These are phyloP conservation scores for Trichoderma reesei DNA, from an alignment of 495 filamentous ascomycete genomes.

Conservation along the genomic window DNA sequence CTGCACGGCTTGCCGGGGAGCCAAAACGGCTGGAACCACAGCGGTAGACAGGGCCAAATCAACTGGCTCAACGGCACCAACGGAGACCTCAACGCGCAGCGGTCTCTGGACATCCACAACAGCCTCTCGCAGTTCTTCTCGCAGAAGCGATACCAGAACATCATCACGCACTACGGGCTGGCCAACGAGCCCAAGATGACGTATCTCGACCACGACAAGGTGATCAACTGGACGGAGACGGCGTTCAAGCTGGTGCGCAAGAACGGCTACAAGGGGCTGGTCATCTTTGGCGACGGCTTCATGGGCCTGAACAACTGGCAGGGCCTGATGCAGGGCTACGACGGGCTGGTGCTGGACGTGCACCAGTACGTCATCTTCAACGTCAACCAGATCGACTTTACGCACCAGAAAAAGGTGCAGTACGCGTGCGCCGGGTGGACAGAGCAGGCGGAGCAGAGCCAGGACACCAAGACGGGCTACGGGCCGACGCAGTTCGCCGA, in stretches of 20 bases:
- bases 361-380: slow-evolving; percentile 95
- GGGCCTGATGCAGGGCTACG: slow-evolving; percentile 46
- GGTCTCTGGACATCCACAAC: slow-evolving; percentile 74
- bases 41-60: slow-evolving; percentile 60
- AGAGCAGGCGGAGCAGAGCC: slow-evolving; percentile 58
- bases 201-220: slow-evolving; percentile 41
- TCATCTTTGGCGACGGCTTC: slow-evolving; percentile 76
- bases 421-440: slow-evolving; percentile 86
- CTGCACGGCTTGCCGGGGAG: slow-evolving; percentile 77
- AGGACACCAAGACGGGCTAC: slow-evolving; percentile 69
- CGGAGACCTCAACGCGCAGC: slow-evolving; percentile 54
- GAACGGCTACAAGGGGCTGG: slow-evolving; percentile 58
- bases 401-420: slow-evolving; percentile 64
- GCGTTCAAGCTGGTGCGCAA: slow-evolving; percentile 56
- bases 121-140: slow-evolving; percentile 76
- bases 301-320: slow-evolving; percentile 74
- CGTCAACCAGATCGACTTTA: slow-evolving; percentile 57
- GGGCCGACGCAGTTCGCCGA: slow-evolving; percentile 96
- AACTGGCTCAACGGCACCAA: slow-evolving; percentile 71
- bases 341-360: slow-evolving; percentile 69
- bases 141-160: slow-evolving; percentile 74
- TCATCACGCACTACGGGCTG: slow-evolving; percentile 76
- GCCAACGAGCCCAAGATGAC: slow-evolving; percentile 85
- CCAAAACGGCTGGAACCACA: slow-evolving; percentile 89
- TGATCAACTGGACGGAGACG: slow-evolving; percentile 59